A percentile compares a stretch with the other conserved stretches of the same genome.
Evolutionary conservation across 2,329 filamentous ascomycete genomes (phyloP).

Genomic region (Boeremia exigua): DNA sequence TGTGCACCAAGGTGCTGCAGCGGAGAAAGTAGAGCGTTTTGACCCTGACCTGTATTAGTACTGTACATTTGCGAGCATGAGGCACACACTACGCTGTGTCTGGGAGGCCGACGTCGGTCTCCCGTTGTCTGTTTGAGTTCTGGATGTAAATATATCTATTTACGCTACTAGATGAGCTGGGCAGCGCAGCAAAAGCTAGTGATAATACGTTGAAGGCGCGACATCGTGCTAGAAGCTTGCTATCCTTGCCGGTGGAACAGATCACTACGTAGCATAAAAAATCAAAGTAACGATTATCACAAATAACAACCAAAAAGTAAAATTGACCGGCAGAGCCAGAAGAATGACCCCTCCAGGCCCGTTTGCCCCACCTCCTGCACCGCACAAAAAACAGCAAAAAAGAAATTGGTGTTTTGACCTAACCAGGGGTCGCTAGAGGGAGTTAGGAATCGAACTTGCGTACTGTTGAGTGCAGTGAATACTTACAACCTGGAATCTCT

Average conservation of each 20-base stretch:
- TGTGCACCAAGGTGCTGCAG: conserved; percentile 91
- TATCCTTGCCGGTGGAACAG: too few species aligned
- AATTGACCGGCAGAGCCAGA: too few species aligned
- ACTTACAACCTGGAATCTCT: conserved; percentile 15
- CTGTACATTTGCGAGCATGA: conserved; percentile 16
- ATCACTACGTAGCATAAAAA: too few species aligned
- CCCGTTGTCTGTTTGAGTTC: background rate
- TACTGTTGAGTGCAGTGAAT: too few species aligned
- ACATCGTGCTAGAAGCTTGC: too few species aligned
- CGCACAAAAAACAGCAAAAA: background rate
- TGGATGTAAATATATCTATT: conserved; percentile 8
- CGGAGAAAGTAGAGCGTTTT: conserved; percentile 70
- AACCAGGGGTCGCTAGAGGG: conserved; percentile 12
- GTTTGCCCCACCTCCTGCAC: too few species aligned
- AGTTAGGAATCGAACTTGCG: too few species aligned
- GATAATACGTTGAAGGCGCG: too few species aligned
- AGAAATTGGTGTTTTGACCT: background rate
- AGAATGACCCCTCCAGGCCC: too few species aligned
- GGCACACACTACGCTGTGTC: background rate
- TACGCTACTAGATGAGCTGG: background rate
- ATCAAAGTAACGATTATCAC: too few species aligned
- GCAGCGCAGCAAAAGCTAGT: background rate
- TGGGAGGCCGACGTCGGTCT: background rate
- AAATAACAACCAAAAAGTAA: too few species aligned
- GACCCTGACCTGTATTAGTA: conserved; percentile 4